Evolutionary conservation across 768 basidiomycete genomes (phyloP).

Genomic region (Ramaria rubella): DNA sequence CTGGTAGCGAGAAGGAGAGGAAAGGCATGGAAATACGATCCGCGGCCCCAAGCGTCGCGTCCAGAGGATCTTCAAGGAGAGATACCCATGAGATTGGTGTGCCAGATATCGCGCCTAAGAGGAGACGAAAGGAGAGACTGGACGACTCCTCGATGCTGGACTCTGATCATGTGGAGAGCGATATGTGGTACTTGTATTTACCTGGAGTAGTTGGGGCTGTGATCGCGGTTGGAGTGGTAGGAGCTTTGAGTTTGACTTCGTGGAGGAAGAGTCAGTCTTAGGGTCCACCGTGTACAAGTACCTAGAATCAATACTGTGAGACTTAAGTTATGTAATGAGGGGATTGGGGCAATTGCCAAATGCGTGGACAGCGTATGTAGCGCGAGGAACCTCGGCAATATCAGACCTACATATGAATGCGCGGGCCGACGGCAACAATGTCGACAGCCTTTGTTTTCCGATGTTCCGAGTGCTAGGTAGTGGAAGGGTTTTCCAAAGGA

Average conservation of each 20-base stretch:
- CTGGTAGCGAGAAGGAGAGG: slow-evolving; percentile 12
- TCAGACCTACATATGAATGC: no score
- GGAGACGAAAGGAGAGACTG: slow-evolving; percentile 53
- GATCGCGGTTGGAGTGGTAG: slow-evolving; percentile 74
- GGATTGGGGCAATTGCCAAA: no score
- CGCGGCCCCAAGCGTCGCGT: background rate
- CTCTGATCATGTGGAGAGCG: slow-evolving; percentile 37
- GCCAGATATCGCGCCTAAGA: slow-evolving; percentile 20
- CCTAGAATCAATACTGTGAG: background rate
- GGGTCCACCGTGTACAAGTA: background rate
- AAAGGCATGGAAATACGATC: slow-evolving; percentile 15
- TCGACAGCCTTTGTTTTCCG: no score
- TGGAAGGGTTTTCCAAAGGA: no score
- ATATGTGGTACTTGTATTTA: slow-evolving; percentile 73
- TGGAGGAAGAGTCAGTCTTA: slow-evolving; percentile 53
- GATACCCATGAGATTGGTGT: slow-evolving; percentile 9
- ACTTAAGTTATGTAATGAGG: background rate
- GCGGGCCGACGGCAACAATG: no score
- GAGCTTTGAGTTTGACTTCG: slow-evolving; percentile 67
- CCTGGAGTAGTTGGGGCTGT: slow-evolving; percentile 78
- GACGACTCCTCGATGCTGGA: slow-evolving; percentile 32
- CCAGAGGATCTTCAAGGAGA: background rate
- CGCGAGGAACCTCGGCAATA: no score
- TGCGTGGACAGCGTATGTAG: no score
- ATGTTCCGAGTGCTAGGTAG: no score